These are phyloP conservation scores for Trapa incisa DNA, from an alignment of 345 rosid species.

Conservation along the genomic window DNA sequence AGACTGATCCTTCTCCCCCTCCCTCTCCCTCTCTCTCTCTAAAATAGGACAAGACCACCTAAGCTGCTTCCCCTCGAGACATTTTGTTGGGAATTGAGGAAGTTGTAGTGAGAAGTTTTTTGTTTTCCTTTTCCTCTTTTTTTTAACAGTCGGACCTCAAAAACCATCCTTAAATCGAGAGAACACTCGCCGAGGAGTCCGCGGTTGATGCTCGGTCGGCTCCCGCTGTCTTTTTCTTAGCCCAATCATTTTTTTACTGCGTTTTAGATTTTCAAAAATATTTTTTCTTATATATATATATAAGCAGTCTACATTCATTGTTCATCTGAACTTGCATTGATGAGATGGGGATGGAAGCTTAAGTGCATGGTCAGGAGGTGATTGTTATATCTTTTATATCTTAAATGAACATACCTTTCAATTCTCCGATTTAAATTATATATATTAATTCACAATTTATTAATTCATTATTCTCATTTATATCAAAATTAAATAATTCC, in stretches of 20 bases:
- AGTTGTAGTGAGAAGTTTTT: not conserved
- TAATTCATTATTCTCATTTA: too few species aligned
- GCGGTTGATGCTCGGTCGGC: constrained; percentile 5
- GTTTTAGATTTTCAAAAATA: not conserved
- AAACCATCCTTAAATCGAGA: constrained; percentile 17
- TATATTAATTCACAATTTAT: too few species aligned
- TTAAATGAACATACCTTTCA: too few species aligned
- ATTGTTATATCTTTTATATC: too few species aligned
- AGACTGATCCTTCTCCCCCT: constrained; percentile 6
- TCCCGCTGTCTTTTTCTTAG: constrained; percentile 7
- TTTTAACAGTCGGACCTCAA: constrained; percentile 33
- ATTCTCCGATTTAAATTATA: too few species aligned
- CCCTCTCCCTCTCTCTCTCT: constrained; percentile 7
- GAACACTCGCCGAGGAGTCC: constrained; percentile 21
- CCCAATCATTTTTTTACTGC: not conserved
- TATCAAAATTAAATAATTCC: too few species aligned
- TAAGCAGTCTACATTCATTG: too few species aligned
- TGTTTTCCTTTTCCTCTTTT: not conserved
- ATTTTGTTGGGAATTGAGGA: constrained; percentile 34
- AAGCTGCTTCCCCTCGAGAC: constrained; percentile 6
- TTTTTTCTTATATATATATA: too few species aligned
- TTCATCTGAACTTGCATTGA: too few species aligned
- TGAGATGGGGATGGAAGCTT: too few species aligned
- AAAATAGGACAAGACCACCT: constrained; percentile 10
- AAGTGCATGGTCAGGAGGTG: too few species aligned